These are phyloP conservation scores for Lachancea fermentati DNA, from an alignment of 805 yeast genomes.

Conservation along the genomic window DNA sequence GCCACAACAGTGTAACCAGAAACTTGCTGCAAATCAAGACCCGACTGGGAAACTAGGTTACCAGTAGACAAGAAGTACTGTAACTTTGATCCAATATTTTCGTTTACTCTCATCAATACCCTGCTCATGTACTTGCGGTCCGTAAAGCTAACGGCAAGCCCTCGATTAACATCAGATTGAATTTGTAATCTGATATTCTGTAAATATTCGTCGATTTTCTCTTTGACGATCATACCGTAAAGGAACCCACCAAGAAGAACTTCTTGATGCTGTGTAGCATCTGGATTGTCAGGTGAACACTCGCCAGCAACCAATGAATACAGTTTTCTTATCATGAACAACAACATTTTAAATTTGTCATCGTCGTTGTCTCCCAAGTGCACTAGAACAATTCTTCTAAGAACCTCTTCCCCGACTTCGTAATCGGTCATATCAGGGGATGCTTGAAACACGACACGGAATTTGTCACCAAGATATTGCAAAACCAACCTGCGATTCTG, in stretches of 20 bases:
- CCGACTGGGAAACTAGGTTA: slow-evolving; percentile 93
- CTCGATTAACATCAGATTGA: slow-evolving; percentile 74
- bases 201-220: slow-evolving; percentile 90
- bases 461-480: slow-evolving; percentile 92
- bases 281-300: slow-evolving; percentile 96
- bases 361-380: slow-evolving; percentile 61
- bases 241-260: slow-evolving; percentile 91
- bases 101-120: slow-evolving; percentile 74
- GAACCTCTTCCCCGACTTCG: slow-evolving; percentile 83
- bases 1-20: slow-evolving; percentile 98
- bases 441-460: slow-evolving; percentile 87
- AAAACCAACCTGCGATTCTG: slow-evolving; percentile 82
- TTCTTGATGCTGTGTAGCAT: slow-evolving; percentile 98
- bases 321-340: slow-evolving; percentile 93
- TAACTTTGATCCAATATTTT: slow-evolving; percentile 89
- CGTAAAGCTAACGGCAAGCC: slow-evolving; percentile 71
- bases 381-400: slow-evolving; percentile 80
- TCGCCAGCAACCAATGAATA: slow-evolving; percentile 95
- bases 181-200: slow-evolving; percentile 67
- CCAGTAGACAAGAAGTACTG: slow-evolving; percentile 96
- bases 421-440: slow-evolving; percentile 82
- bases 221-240: slow-evolving; percentile 94
- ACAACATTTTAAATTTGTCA: slow-evolving; percentile 81
- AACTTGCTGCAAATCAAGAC: slow-evolving; percentile 95
- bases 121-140: slow-evolving; percentile 80